Evolutionary conservation across 2,329 filamentous ascomycete species (phyloP).

Genomic region (Cladobotryum protrusum): DNA sequence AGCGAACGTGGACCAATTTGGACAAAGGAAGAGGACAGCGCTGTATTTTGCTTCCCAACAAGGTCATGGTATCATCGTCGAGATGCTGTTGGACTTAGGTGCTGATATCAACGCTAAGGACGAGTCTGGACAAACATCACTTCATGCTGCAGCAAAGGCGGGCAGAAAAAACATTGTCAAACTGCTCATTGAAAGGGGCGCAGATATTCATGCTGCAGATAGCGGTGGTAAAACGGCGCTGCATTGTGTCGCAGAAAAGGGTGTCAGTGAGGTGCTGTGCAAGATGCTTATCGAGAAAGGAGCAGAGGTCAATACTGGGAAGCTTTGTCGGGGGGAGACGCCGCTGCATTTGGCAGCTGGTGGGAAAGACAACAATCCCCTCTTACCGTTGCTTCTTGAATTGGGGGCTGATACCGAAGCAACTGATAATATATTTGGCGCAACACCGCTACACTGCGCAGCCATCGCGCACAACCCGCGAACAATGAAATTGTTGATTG

Average conservation of each 20-base stretch:
- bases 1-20: not conserved
- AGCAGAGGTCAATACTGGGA: too few species aligned
- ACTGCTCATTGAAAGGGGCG: not conserved
- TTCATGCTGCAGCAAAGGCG: not conserved
- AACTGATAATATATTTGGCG: too few species aligned
- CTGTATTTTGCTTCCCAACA: not conserved
- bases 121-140: not conserved
- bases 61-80: not conserved
- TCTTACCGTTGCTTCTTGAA: too few species aligned
- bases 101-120: not conserved
- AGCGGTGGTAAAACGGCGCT: not conserved
- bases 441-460: too few species aligned
- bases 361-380: too few species aligned
- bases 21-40: not conserved
- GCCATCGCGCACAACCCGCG: not conserved
- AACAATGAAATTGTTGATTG: not conserved
- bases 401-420: too few species aligned
- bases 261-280: too few species aligned
- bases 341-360: too few species aligned
- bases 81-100: not conserved
- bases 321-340: too few species aligned
- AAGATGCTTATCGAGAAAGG: too few species aligned
- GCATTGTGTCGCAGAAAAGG: not conserved
- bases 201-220: not conserved
- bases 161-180: not conserved